Evolutionary conservation across 805 yeast species (phyloP), one percentile per base, ranked within the genome.

Genomic region (Schwanniomyces yamadae): DNA sequence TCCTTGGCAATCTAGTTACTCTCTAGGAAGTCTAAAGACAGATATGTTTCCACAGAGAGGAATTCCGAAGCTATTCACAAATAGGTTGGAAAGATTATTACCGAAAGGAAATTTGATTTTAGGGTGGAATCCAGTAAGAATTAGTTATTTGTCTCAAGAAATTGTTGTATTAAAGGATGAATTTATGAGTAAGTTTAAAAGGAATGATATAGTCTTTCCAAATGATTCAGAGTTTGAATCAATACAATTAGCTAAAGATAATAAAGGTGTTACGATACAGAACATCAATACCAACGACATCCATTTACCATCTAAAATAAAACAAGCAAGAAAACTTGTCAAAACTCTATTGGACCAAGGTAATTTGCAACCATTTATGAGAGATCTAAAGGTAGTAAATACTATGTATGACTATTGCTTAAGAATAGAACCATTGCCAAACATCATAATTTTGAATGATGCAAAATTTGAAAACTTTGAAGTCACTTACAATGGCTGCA

Each of bases 311-410:
- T 56, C 76, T 4, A 77, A 75, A 33, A 57, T 75, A 3, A 61
- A 63, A 27, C 84, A 82, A 54, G 77, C 88, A 0, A 70, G 87
- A 43, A 82, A 82, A 50, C 59, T 89, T 2, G 86, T 84, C 12
- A 82, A 84, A 44, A 89, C 97, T 0, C 42, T 93, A 0, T 59
- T 93, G 9, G 95, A 87, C 52, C 99, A 93, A 60, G 93, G 93
- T 1, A 84, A 79, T 52, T 57, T 93, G 30, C 84, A 93, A 21
- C 99, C 99, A 9, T 88, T 90, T 52, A 63, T 79, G 2, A 59
- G 67, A 13, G 59, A 68, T 15, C 61, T 77, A 18, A 73, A 86
- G 41, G 84, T 95, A 0, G 68, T 86, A 1, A 64, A 77, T 14
- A 77, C 95, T 67, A 81, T 80, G 40, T 75, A 75, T 49, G 95